Conservation (phyloP, 305 asterid genomes). For the Nicotiana rustica region DNA sequence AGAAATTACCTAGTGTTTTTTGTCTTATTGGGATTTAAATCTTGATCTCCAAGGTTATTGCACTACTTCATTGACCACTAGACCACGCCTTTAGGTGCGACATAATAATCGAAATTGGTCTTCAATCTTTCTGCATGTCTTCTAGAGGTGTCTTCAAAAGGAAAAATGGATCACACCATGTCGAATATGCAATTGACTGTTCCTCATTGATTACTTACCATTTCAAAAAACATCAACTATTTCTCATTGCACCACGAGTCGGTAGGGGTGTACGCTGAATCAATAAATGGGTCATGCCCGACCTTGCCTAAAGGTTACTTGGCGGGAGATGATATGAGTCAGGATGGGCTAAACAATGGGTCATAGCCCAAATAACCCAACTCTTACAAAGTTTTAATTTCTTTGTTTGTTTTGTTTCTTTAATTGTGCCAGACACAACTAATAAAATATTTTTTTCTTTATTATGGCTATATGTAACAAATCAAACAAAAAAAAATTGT, state of each 20-base stretch:
- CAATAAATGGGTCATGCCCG: too few species aligned
- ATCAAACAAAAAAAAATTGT: too few species aligned
- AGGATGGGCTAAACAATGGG: too few species aligned
- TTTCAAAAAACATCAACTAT: not conserved
- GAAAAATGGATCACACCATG: not conserved
- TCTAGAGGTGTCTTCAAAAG: not conserved
- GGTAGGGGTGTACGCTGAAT: too few species aligned
- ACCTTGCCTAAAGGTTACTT: too few species aligned
- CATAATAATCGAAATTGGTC: not conserved
- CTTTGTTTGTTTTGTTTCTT: too few species aligned
- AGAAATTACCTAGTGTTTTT: not conserved
- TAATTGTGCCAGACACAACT: too few species aligned
- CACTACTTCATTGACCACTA: not conserved
- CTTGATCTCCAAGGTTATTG: not conserved
- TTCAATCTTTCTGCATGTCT: not conserved
- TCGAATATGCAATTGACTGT: not conserved
- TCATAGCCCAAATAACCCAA: too few species aligned
- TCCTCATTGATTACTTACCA: not conserved
- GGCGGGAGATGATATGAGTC: too few species aligned
- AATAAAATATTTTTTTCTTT: too few species aligned
- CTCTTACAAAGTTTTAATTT: too few species aligned
- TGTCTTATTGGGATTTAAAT: not conserved
- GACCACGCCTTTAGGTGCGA: not conserved
- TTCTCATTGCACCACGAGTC: not conserved
- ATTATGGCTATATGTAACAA: too few species aligned